phyloP scores from a whole-genome alignment of 2,329 filamentous ascomycete genomes.

The Annulohypoxylon truncatum region DNA sequence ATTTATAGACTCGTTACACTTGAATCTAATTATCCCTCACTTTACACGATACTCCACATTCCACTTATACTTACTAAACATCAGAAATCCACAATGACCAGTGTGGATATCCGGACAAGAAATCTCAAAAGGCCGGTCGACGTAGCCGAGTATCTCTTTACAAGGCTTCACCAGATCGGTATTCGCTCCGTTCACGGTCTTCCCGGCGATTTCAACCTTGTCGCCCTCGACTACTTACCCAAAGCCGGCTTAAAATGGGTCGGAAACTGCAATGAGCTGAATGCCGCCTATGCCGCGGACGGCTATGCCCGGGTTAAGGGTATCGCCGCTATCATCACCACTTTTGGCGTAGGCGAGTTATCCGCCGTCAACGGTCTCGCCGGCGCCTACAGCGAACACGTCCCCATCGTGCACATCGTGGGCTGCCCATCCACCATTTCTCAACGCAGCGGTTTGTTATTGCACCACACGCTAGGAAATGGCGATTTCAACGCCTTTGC shows the following conservation, averaged over 20 bases:
- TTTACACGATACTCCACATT: conserved; percentile 5
- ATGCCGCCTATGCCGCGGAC: conserved; percentile 83
- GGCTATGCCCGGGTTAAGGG: conserved; percentile 80
- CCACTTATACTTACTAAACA: background rate
- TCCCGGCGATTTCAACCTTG: conserved; percentile 80
- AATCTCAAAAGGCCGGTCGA: conserved; percentile 64
- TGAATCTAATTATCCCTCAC: conserved; percentile 16
- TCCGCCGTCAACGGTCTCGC: conserved; percentile 79
- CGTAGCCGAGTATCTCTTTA: conserved; percentile 76
- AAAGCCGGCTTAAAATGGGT: conserved; percentile 71
- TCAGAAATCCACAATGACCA: conserved; percentile 31
- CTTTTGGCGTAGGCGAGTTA: conserved; percentile 80
- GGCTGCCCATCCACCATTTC: conserved; percentile 61
- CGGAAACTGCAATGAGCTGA: conserved; percentile 78
- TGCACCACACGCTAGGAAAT: conserved; percentile 79
- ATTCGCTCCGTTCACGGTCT: conserved; percentile 74
- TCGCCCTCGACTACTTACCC: conserved; percentile 73
- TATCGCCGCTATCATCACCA: conserved; percentile 77
- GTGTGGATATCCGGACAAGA: conserved; percentile 56
- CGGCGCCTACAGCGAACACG: conserved; percentile 78
- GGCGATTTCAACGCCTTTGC: conserved; percentile 86
- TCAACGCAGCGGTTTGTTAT: conserved; percentile 59
- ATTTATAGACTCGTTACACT: background rate
- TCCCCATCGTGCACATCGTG: conserved; percentile 73
- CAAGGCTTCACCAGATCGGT: conserved; percentile 71